Percentiles rank a stretch among this genome's conserved stretches.
Conservation (phyloP, 2,329 filamentous ascomycete genomes). For the Sphaerulina populicola region DNA sequence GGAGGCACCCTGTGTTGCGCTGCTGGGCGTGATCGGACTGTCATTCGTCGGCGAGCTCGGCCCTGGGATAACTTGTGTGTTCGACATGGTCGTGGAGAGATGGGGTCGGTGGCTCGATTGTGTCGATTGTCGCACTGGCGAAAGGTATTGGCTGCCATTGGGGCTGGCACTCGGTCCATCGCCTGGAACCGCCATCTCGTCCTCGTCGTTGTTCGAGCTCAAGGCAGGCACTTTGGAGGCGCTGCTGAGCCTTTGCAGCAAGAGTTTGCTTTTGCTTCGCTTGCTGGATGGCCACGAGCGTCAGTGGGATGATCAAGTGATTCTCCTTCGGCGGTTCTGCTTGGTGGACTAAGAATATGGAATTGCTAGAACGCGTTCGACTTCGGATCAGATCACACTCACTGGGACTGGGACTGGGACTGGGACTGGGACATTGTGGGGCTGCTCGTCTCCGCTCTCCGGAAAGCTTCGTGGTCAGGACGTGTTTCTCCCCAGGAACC, state of each 20-base stretch:
- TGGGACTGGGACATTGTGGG: too few relatives aligned
- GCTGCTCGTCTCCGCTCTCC: too few relatives aligned
- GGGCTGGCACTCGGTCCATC: slow-evolving; percentile 4
- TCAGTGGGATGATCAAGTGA: not conserved
- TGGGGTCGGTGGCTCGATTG: slow-evolving; percentile 27
- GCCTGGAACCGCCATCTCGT: slow-evolving; percentile 12
- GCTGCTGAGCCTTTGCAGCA: slow-evolving; percentile 46
- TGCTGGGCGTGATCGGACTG: slow-evolving; percentile 18
- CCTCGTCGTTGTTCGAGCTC: slow-evolving; percentile 10
- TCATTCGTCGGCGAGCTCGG: slow-evolving; percentile 18
- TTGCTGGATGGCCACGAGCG: slow-evolving; percentile 30
- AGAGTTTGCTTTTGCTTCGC: slow-evolving; percentile 45
- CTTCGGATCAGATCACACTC: too few relatives aligned
- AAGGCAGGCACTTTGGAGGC: slow-evolving; percentile 34
- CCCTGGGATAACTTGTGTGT: slow-evolving; percentile 15
- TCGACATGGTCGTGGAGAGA: slow-evolving; percentile 33
- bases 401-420: too few relatives aligned
- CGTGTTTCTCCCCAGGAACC: too few relatives aligned
- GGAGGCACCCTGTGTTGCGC: slow-evolving; percentile 35
- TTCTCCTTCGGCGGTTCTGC: not conserved
- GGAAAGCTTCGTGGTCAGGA: too few relatives aligned
- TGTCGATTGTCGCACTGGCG: slow-evolving; percentile 20
- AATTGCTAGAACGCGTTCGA: too few relatives aligned
- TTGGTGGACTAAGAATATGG: too few relatives aligned
- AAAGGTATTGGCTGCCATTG: slow-evolving; percentile 17